Conservation (phyloP, 768 basidiomycete genomes). For the Serendipita sp. region DNA sequence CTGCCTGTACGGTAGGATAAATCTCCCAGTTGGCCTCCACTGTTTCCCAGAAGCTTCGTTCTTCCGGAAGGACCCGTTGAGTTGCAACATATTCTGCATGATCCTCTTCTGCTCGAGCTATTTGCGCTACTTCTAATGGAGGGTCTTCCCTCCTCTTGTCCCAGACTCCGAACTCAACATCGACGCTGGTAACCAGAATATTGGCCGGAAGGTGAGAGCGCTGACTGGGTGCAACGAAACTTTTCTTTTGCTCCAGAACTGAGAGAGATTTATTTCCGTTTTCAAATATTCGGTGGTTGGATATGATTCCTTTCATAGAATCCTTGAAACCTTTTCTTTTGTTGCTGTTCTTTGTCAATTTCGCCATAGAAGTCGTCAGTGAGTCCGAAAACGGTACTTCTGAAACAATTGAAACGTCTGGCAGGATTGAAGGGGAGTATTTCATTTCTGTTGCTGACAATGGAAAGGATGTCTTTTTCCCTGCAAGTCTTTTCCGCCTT, state of each 20-base stretch:
- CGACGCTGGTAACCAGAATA: not conserved
- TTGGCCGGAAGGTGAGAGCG: not conserved
- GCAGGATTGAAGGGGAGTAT: not conserved
- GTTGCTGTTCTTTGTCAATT: not conserved
- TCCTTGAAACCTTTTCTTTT: not conserved
- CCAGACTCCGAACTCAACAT: not conserved
- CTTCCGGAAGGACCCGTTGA: not conserved
- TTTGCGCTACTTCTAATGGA: not conserved
- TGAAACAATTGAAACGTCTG: too few species aligned
- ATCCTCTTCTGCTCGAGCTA: not conserved
- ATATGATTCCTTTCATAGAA: not conserved
- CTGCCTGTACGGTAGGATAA: not conserved
- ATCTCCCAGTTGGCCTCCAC: not conserved
- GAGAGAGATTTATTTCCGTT: not conserved
- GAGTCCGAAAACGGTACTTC: too few species aligned
- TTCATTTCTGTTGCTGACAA: not conserved
- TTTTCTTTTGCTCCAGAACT: too few species aligned
- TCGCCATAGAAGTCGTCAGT: not conserved
- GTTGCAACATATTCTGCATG: not conserved
- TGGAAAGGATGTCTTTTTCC: not conserved
- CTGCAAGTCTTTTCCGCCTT: not conserved
- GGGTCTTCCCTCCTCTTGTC: not conserved
- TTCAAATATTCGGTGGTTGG: not conserved
- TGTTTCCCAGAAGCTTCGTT: not conserved
- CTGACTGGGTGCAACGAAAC: not conserved